Base-by-base conservation (phyloP, 495 filamentous ascomycete species). In the Neurospora sp. region DNA sequence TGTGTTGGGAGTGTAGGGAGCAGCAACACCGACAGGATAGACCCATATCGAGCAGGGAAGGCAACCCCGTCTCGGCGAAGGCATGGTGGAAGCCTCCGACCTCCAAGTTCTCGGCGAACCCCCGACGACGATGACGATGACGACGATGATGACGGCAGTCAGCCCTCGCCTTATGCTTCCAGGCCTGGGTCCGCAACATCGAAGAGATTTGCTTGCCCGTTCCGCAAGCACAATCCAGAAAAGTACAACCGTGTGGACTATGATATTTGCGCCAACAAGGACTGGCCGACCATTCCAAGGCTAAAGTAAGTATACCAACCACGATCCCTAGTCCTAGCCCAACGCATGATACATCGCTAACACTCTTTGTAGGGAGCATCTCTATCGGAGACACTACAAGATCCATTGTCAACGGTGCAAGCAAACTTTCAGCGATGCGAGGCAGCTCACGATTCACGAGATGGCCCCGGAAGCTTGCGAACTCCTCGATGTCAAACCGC, bases 361-460 rank as follows among this genome's bases (percentile, higher is more conserved):
- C n/a, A 35, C 27, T 7, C 71, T 10, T 16, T 14, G 20, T 20
- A 80, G 79, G 69, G 79, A 81, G 69, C 79, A 81, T 53, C 71
- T 81, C 10, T 78, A 78, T 44, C 74, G 79, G 16, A 73, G 69
- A 14, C 79, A 81, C 44, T 77, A 77, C 72, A 78, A 73, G 45
- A 72, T 73, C 2, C 75, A 79, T 65, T 80, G 79, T 27, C 74
- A 68, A 9, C 75, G 78, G 71, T 80, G 79, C 74, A 79, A 79
- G 59, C 53, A 71, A 9, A 76, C 59, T 1, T 80, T 80, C 45
- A 70, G 10, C 37, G 69, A 77, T 68, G 69, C 39, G 20, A 71
- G 53, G 22, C 72, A 76, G 4, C 47, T 80, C 27, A 73, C 69
- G n/a, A 69, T 72, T 3, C 78, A 80, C 68, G 77, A 78, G 39